Percentiles rank a stretch among this genome's conserved stretches.
phyloP scores from a whole-genome alignment of 2,329 filamentous ascomycete genomes.

The Magnaporthiopsis rhizophila region DNA sequence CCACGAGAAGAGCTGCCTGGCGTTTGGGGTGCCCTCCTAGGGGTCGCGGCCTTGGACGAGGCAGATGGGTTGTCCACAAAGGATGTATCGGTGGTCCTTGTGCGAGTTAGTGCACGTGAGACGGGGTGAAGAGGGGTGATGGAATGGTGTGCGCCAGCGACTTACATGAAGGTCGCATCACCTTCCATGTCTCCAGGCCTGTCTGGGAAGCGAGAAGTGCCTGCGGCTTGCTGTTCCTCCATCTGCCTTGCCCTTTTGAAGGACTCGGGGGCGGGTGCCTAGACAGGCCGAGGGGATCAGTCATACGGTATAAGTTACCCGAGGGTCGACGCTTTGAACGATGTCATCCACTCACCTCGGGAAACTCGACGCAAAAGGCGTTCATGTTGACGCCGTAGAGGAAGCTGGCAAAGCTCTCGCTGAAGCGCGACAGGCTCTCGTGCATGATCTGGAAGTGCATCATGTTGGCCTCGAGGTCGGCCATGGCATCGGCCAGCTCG shows the following conservation, averaged over 20 bases:
- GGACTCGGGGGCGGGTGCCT: conserved; percentile 79
- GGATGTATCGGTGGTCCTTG: conserved; percentile 80
- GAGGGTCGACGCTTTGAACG: too few relatives aligned
- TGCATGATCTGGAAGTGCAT: conserved; percentile 97
- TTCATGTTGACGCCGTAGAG: conserved; percentile 98
- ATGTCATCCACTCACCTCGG: conserved; percentile 53
- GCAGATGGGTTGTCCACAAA: conserved; percentile 76
- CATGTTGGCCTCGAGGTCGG: conserved; percentile 93
- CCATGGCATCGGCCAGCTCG: conserved; percentile 88
- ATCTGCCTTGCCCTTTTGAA: conserved; percentile 60
- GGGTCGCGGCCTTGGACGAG: conserved; percentile 38
- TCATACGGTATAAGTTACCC: not conserved
- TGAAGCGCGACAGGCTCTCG: conserved; percentile 86
- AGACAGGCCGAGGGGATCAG: conserved; percentile 4
- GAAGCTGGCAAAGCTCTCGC: conserved; percentile 92
- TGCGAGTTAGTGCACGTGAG: conserved; percentile 10
- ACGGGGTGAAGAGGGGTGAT: not conserved
- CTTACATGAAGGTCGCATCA: conserved; percentile 78
- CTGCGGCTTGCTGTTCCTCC: conserved; percentile 32
- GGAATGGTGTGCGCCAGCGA: conserved; percentile 7
- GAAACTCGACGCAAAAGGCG: conserved; percentile 96
- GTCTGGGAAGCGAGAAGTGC: conserved; percentile 15
- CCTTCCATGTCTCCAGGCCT: conserved; percentile 34
- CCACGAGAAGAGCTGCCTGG: conserved; percentile 18
- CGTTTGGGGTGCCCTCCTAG: conserved; percentile 26